Evolutionary conservation across 805 yeast genomes (phyloP).

Genomic region (Wickerhamomyces bisporus): DNA sequence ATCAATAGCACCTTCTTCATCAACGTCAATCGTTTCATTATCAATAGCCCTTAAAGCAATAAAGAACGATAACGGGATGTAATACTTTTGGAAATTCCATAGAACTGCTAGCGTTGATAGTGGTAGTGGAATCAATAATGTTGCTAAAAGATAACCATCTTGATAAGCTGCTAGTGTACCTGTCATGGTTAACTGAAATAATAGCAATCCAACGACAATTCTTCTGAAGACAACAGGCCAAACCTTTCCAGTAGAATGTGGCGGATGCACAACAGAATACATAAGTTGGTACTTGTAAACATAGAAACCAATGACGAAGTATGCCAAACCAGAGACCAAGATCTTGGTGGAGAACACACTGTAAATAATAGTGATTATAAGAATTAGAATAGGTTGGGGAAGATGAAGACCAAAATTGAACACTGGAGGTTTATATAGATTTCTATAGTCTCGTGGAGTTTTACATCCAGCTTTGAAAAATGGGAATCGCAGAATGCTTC

Average conservation of each 20-base stretch:
- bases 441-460: slow-evolving; percentile 78
- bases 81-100: slow-evolving; percentile 79
- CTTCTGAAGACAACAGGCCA: slow-evolving; percentile 91
- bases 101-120: slow-evolving; percentile 56
- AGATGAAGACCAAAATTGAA: slow-evolving; percentile 88
- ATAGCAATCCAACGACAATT: slow-evolving; percentile 68
- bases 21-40: slow-evolving; percentile 32
- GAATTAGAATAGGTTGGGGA: slow-evolving; percentile 86
- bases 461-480: slow-evolving; percentile 57
- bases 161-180: slow-evolving; percentile 79
- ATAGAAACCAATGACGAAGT: slow-evolving; percentile 79
- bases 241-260: slow-evolving; percentile 93
- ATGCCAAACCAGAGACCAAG: slow-evolving; percentile 74
- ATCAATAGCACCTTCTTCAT: slow-evolving; percentile 13
- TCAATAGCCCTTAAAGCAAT: slow-evolving; percentile 83
- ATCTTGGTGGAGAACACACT: slow-evolving; percentile 88
- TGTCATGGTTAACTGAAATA: slow-evolving; percentile 90
- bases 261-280: slow-evolving; percentile 90
- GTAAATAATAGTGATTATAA: slow-evolving; percentile 80
- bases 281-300: slow-evolving; percentile 88
- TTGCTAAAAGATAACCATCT: slow-evolving; percentile 71
- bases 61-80: slow-evolving; percentile 74
- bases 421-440: slow-evolving; percentile 79
- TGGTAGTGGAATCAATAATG: slow-evolving; percentile 73
- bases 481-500: slow-evolving; percentile 72